Evolutionary conservation across 2,329 filamentous ascomycete genomes (phyloP).

Genomic region (Ceratocystiopsis brevicomis): DNA sequence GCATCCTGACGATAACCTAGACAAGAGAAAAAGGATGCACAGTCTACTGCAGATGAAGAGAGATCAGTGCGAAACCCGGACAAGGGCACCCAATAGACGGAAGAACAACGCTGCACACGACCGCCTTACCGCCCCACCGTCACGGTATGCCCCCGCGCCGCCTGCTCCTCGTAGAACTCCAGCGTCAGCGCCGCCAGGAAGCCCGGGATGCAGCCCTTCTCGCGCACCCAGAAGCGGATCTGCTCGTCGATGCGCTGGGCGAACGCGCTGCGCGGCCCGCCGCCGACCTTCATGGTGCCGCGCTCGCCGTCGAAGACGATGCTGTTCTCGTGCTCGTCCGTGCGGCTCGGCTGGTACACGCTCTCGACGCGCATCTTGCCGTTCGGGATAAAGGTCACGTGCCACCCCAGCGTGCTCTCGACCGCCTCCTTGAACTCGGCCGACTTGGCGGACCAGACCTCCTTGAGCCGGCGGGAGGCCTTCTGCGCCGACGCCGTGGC

Average conservation of each 20-base stretch:
- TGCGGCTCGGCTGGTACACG: slow-evolving; percentile 56
- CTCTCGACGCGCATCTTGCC: slow-evolving; percentile 84
- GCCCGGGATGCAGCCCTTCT: slow-evolving; percentile 81
- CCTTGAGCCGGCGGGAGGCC: slow-evolving; percentile 65
- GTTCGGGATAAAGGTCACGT: slow-evolving; percentile 90
- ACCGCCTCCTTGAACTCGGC: slow-evolving; percentile 93
- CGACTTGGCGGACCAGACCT: slow-evolving; percentile 74
- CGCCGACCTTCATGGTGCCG: slow-evolving; percentile 94
- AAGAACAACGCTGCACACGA: neutral
- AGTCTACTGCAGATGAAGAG: too few species aligned
- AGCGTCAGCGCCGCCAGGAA: slow-evolving; percentile 80
- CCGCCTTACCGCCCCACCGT: neutral
- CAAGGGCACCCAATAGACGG: too few species aligned
- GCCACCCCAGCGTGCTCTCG: slow-evolving; percentile 80
- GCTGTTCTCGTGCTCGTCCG: slow-evolving; percentile 51
- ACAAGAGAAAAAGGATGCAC: neutral
- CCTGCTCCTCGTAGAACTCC: slow-evolving; percentile 70
- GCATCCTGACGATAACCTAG: neutral
- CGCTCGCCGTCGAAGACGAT: slow-evolving; percentile 82
- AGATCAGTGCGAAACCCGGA: too few species aligned
- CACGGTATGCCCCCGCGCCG: slow-evolving; percentile 11
- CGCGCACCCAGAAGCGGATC: slow-evolving; percentile 91
- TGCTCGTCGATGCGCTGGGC: slow-evolving; percentile 67
- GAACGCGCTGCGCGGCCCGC: slow-evolving; percentile 72
- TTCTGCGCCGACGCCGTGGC: slow-evolving; percentile 62